Evolutionary conservation across 2,329 filamentous ascomycete species (phyloP).

Genomic region (Hypomyces perniciosus): DNA sequence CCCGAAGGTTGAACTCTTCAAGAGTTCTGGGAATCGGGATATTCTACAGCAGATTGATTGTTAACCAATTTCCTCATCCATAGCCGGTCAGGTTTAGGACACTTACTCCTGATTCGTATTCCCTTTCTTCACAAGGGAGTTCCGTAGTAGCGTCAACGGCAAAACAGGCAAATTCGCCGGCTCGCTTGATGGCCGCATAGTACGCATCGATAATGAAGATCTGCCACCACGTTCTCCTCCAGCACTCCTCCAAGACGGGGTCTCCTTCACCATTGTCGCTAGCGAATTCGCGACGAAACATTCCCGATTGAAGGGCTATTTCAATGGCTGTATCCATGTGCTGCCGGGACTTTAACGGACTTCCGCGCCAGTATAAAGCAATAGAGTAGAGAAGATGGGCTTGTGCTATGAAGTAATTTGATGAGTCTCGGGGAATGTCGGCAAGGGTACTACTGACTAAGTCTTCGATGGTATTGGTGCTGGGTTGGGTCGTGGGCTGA

Average conservation of each 20-base stretch:
- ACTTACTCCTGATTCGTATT: conserved; percentile 40
- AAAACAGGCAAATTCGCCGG: conserved; percentile 21
- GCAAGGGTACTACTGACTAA: conserved; percentile 4
- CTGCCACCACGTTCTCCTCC: conserved; percentile 68
- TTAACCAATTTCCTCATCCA: conserved; percentile 6
- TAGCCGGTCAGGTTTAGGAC: background rate
- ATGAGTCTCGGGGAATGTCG: background rate
- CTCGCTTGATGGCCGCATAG: conserved; percentile 27
- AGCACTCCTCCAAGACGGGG: conserved; percentile 47
- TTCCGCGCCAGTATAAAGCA: conserved; percentile 28
- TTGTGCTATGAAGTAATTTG: conserved; percentile 29
- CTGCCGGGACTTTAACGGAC: conserved; percentile 18
- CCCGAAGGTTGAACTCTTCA: conserved; percentile 55
- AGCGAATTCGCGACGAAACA: conserved; percentile 53
- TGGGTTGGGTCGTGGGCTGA: conserved; percentile 3
- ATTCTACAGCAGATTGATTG: conserved; percentile 19
- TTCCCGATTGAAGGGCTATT: conserved; percentile 53
- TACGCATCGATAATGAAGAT: conserved; percentile 55
- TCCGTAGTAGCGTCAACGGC: conserved; percentile 48
- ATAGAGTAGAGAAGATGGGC: conserved; percentile 31
- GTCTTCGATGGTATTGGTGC: conserved; percentile 6
- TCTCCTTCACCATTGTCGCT: conserved; percentile 40
- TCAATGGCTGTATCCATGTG: conserved; percentile 45
- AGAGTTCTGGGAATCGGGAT: conserved; percentile 42
- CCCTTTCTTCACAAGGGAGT: conserved; percentile 59